Base-by-base conservation (phyloP, 2,329 filamentous ascomycete genomes). In the Thelonectria rubi region DNA sequence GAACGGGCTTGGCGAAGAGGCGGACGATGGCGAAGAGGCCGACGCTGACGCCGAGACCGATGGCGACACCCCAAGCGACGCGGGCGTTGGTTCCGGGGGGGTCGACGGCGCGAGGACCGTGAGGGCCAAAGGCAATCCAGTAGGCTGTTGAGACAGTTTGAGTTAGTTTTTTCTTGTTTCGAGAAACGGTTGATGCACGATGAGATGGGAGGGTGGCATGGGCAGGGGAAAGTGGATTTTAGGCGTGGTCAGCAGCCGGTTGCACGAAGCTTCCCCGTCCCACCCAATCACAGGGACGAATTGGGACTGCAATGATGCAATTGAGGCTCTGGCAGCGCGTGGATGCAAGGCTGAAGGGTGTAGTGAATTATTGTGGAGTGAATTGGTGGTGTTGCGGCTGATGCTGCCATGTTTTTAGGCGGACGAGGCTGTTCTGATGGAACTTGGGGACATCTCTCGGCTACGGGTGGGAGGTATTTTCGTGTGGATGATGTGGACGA, bases 111-210 rank as follows among this genome's bases (percentile, higher is more conserved):
- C 95, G 94, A 73, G 95, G 95, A 61, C 95, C 95, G 81, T 99
- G 95, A 76, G 94, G 90, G 69, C 95, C 95, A 78, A 99, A 99
- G 70, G 95, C 94, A 76, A 99, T 97, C 90, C 92, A 99, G 88
- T 98, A 99, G 69, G 95, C 95, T 99, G 78, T 79, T 75, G 70
- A 76, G 72, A 74, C 70, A 73, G 65, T 72, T 76, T 76, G 67
- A 75, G 73, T 80, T 74, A 78, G 77, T 74, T 72, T 73, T 69
- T 53, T 30, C 10, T 6, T 2, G 10, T 30, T 30, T 8, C 7
- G 24, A 24, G 34, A 54, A 34, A 62, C 42, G 62, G 11, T 37
- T 70, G 55, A 61, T 54, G 54, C 47, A 56, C 21, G 49, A 48
- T 42, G 20, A 43, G 12, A 30, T n/a, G 18, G 15, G 46, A 18